Base-by-base conservation (phyloP, 805 yeast species). In the Cyberlindnera subsufficiens region DNA sequence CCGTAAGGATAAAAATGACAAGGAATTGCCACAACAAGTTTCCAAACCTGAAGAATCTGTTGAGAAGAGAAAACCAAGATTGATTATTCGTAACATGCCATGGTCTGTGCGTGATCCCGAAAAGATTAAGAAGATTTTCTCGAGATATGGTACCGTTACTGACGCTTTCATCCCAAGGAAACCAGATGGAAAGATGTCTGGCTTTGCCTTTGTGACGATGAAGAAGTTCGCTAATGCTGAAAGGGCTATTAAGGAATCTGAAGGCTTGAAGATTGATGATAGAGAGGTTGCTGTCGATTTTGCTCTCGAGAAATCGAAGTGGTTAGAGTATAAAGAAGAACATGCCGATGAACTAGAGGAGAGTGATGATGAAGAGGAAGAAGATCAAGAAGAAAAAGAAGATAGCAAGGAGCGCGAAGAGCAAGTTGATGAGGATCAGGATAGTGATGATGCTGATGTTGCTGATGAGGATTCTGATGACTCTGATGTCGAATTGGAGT, bases 131-230 rank as follows among this genome's bases (percentile, higher is more conserved):
- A 80, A 80, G 53, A 57, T 80, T 7, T 93, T 93, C 59, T 65
- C 73, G 44, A 79, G 78, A 56, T 93, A 68, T 59, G 99, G 99
- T 40, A 82, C 85, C 25, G 96, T 93, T 30, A 78, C 77, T 20
- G 96, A 89, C 57, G 95, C 91, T 0, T 78, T 80, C 52, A 87
- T 93, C 52, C 99, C 99, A 37, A 78, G 86, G 56, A 87, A 86
- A 58, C 73, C 76, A 38, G 95, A 88, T 39, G 96, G 96, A 14
- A 81, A 77, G 60, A 85, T 93, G 93, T 69, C 83, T 46, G 99
- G 99, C 10, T 93, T 91, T 74, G 99, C 89, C 0, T 93, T 93
- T 63, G 89, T 93, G 9, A 84, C 93, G 1, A 85, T 93, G 96
- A 79, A 79, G 57, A 86, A 83, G 56, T 72, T 79, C 48, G 66